phyloP scores from a whole-genome alignment of 2,329 filamentous ascomycete species.

The Neofusicoccum cordaticola region DNA sequence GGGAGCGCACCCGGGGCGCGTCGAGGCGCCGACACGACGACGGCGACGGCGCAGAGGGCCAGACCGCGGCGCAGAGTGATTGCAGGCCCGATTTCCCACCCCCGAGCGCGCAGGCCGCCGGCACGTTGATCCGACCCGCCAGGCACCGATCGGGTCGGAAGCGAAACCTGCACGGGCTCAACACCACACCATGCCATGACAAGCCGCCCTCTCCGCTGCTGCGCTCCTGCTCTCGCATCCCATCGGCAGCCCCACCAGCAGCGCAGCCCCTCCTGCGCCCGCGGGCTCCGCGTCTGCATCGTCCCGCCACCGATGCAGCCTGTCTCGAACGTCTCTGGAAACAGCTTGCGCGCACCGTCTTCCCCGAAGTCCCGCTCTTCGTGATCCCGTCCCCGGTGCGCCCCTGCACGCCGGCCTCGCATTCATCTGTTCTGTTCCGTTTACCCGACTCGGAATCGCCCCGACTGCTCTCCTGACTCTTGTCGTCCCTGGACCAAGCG shows the following conservation, averaged over 20 bases:
- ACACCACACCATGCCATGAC: background rate
- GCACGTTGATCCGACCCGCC: background rate
- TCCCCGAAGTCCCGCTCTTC: background rate
- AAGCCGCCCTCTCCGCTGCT: no score
- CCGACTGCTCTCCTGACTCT: background rate
- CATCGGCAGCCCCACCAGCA: no score
- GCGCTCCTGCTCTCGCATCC: no score
- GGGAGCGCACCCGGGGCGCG: background rate
- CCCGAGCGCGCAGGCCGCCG: background rate
- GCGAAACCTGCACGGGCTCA: background rate
- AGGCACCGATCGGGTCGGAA: background rate
- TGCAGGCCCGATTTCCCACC: background rate
- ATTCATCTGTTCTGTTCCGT: background rate
- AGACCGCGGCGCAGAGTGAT: background rate
- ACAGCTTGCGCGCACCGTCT: background rate
- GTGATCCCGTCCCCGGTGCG: background rate
- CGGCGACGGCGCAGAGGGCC: background rate
- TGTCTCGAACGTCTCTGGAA: no score
- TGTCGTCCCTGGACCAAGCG: background rate
- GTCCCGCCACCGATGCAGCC: no score
- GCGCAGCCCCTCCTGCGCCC: no score
- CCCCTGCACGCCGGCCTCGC: background rate
- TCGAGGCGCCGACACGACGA: background rate
- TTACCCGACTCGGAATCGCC: background rate
- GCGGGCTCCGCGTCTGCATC: no score